Evolutionary conservation across 2,329 filamentous ascomycete genomes (phyloP).

Genomic region (Fusarium mangiferae): DNA sequence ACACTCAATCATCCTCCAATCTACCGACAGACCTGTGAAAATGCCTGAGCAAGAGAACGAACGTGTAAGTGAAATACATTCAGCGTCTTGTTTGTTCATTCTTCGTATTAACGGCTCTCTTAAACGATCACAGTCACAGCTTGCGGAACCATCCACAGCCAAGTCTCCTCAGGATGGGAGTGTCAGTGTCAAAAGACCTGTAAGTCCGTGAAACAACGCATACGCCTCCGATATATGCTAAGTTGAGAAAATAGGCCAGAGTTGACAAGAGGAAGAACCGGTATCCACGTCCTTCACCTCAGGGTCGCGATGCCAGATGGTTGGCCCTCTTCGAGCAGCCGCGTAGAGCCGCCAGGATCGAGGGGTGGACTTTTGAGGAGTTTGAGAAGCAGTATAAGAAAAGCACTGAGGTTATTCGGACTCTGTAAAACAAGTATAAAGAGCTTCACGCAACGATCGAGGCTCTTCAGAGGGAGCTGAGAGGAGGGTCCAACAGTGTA

Average conservation of each 20-base stretch:
- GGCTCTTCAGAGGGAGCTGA: not conserved
- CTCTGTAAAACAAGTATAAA: not conserved
- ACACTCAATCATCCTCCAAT: not conserved
- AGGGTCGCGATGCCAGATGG: rapidly evolving
- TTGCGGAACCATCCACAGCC: not conserved
- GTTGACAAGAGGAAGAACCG: not conserved
- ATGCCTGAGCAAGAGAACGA: not conserved
- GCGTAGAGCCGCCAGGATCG: not conserved
- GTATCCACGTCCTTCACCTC: not conserved
- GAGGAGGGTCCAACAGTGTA: not conserved
- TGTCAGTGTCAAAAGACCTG: not conserved
- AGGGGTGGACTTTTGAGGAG: not conserved
- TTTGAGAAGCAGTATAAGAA: too few species aligned
- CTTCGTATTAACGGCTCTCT: not conserved
- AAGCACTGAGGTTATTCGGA: not conserved
- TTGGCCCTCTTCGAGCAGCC: not conserved
- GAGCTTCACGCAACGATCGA: not conserved
- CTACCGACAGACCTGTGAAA: not conserved
- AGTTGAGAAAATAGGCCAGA: not conserved
- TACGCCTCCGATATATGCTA: not conserved
- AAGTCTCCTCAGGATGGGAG: too few species aligned
- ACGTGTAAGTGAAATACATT: not conserved
- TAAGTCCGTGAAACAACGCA: not conserved
- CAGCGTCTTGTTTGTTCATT: not conserved
- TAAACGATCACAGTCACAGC: too few species aligned